Conservation (phyloP, 1,139 yeast species). For the Debaryomyces nepalensis region DNA sequence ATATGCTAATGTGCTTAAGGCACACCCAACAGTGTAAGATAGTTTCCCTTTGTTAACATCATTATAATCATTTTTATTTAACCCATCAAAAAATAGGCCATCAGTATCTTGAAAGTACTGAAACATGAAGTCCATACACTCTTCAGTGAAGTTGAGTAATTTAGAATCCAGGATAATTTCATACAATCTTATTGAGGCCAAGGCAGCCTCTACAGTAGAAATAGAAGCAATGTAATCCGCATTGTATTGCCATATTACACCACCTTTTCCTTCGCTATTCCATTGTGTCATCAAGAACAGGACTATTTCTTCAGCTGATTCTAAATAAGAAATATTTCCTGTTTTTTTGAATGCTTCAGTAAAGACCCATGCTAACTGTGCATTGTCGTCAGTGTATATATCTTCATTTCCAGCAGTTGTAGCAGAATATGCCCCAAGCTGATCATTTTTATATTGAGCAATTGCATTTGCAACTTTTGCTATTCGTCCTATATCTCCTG, state of each 20-base stretch:
- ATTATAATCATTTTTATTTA: slow-evolving; percentile 23
- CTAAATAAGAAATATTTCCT: slow-evolving; percentile 18
- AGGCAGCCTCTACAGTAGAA: slow-evolving; percentile 39
- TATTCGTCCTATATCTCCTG: slow-evolving; percentile 19
- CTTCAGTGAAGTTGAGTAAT: slow-evolving; percentile 22
- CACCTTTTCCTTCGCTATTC: slow-evolving; percentile 28
- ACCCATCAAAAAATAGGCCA: slow-evolving; percentile 38
- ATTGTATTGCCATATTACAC: slow-evolving; percentile 35
- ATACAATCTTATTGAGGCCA: slow-evolving; percentile 37
- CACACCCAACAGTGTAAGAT: slow-evolving; percentile 41
- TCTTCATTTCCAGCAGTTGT: slow-evolving; percentile 34
- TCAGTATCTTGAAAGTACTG: slow-evolving; percentile 35
- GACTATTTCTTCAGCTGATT: slow-evolving; percentile 23
- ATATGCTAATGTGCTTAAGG: slow-evolving; percentile 37
- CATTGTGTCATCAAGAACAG: slow-evolving; percentile 23
- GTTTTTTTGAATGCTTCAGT: slow-evolving; percentile 29
- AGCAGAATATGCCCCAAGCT: slow-evolving; percentile 37
- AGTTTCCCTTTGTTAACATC: slow-evolving; percentile 37
- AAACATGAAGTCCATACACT: slow-evolving; percentile 30
- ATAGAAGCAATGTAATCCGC: slow-evolving; percentile 39
- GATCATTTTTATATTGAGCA: slow-evolving; percentile 24
- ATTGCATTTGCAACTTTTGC: slow-evolving; percentile 21
- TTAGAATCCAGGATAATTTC: slow-evolving; percentile 18
- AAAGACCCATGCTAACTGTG: slow-evolving; percentile 40
- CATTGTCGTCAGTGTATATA: slow-evolving; percentile 41